A percentile compares a stretch with the other conserved stretches of the same genome.
Conservation (phyloP, 129 eudicot genomes). For the Erigeron canadensis region DNA sequence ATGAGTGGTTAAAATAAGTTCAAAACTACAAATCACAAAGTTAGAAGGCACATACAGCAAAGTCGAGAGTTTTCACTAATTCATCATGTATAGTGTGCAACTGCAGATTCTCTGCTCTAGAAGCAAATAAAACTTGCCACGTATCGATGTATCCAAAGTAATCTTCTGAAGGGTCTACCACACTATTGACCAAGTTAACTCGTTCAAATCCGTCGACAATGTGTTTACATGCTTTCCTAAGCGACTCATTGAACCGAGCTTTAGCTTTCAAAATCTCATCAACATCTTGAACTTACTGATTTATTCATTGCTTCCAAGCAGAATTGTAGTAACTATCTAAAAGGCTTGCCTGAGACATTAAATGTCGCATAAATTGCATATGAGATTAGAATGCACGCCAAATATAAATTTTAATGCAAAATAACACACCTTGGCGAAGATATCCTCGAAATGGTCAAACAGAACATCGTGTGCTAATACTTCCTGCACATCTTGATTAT, state of each 20-base stretch:
- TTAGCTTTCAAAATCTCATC: constrained; percentile 28
- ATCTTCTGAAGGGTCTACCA: constrained; percentile 37
- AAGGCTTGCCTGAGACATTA: constrained; percentile 51
- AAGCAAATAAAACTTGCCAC: constrained; percentile 51
- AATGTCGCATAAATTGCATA: not conserved
- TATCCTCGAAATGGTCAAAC: constrained; percentile 52
- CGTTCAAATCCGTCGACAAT: constrained; percentile 39
- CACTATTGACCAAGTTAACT: constrained; percentile 38
- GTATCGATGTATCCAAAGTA: constrained; percentile 42
- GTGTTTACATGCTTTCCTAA: constrained; percentile 37
- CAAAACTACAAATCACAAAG: not conserved
- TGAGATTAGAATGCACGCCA: not conserved
- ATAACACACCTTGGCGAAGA: constrained; percentile 52
- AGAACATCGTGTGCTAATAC: constrained; percentile 48
- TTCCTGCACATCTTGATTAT: constrained; percentile 33
- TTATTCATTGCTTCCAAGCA: constrained; percentile 33
- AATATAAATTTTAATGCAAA: constrained; percentile 1
- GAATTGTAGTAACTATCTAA: constrained; percentile 37
- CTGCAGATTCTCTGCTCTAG: constrained; percentile 46
- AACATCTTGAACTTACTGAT: constrained; percentile 16
- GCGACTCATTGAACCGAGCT: constrained; percentile 42
- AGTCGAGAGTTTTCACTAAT: constrained; percentile 40
- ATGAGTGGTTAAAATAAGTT: not conserved
- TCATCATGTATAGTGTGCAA: constrained; percentile 49
- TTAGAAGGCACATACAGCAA: constrained; percentile 57